A percentile compares a stretch with the other conserved stretches of the same genome.
These are phyloP conservation scores for Aspergillus viridinutans DNA, from an alignment of 2,329 filamentous ascomycete species.

Conservation along the genomic window DNA sequence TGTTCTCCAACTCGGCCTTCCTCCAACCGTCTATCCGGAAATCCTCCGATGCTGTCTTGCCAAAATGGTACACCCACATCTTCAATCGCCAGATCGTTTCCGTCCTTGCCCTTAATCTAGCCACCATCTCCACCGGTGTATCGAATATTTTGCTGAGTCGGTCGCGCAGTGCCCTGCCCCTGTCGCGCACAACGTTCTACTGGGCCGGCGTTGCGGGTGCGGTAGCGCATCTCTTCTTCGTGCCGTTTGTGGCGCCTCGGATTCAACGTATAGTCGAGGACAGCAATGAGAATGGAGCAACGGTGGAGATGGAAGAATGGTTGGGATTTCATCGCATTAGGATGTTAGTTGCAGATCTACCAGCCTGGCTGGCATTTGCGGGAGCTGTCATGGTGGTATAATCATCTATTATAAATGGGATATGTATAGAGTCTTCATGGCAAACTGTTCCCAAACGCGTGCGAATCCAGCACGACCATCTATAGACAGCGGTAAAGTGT, in stretches of 20 bases:
- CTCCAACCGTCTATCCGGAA: constrained; percentile 8
- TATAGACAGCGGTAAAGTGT: constrained; percentile 29
- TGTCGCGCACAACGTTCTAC: constrained; percentile 11
- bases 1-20: constrained; percentile 7
- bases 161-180: not conserved
- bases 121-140: constrained; percentile 7
- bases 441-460: not conserved
- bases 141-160: constrained; percentile 7
- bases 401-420: not conserved
- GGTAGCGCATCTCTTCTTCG: constrained; percentile 12
- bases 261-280: constrained; percentile 13
- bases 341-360: constrained; percentile 6
- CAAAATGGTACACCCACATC: constrained; percentile 7
- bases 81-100: constrained; percentile 10
- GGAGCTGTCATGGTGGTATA: constrained; percentile 4
- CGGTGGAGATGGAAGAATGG: constrained; percentile 12
- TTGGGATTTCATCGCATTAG: constrained; percentile 4
- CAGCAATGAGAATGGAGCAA: constrained; percentile 1
- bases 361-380: constrained; percentile 11
- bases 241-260: constrained; percentile 12
- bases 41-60: constrained; percentile 3
- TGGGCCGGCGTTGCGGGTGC: constrained; percentile 12
- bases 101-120: constrained; percentile 11
- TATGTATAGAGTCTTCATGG: not conserved
- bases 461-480: constrained; percentile 16